A percentile compares a stretch with the other conserved stretches of the same genome.
These are phyloP conservation scores for Ogataea trehalophila DNA, from an alignment of 805 yeast species.

Conservation along the genomic window DNA sequence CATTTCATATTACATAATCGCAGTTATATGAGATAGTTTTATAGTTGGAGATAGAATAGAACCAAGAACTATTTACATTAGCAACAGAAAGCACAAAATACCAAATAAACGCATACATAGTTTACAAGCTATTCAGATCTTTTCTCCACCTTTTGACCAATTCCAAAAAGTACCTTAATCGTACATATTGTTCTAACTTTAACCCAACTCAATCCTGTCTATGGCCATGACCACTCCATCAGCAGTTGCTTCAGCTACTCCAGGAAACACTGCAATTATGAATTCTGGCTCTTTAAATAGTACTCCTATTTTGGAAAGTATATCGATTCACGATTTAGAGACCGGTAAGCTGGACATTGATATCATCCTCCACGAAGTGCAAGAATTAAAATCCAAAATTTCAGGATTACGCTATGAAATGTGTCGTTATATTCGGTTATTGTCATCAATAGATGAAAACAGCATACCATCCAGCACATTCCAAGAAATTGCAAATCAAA, in stretches of 20 bases:
- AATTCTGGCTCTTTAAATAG: constrained; percentile 1
- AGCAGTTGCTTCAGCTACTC: constrained; percentile 6
- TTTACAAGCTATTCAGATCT: no score
- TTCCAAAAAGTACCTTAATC: no score
- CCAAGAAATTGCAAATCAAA: constrained; percentile 33
- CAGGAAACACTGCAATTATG: constrained; percentile 6
- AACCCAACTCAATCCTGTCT: neutral
- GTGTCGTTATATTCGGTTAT: constrained; percentile 31
- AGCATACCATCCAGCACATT: constrained; percentile 39
- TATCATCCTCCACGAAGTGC: constrained; percentile 33
- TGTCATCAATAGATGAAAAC: constrained; percentile 40
- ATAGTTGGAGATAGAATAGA: no score
- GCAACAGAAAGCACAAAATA: no score
- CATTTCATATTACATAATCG: no score
- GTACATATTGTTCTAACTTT: no score
- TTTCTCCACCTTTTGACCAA: no score
- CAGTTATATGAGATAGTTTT: no score
- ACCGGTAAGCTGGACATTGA: constrained; percentile 33
- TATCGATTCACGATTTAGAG: constrained; percentile 37
- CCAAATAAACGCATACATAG: no score
- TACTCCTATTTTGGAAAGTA: constrained; percentile 14
- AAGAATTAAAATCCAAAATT: constrained; percentile 27
- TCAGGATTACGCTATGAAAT: constrained; percentile 35
- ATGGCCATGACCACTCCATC: constrained; percentile 7
- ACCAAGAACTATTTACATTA: no score